Base-by-base conservation (phyloP, 805 yeast genomes). In the Cyberlindnera lachancei region DNA sequence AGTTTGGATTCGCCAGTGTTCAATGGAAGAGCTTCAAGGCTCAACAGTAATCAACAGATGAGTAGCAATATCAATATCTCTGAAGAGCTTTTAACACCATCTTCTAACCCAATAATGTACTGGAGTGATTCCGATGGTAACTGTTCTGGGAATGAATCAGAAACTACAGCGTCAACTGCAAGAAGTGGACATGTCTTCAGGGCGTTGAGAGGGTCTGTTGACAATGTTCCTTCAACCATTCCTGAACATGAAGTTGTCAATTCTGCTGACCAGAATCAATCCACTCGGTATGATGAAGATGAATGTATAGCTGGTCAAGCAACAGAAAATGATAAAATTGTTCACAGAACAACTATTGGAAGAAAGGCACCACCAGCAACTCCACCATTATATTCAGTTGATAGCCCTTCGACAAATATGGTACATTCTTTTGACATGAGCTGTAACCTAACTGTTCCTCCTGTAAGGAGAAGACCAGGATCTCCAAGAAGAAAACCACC, bases 401-500 rank as follows among this genome's bases (percentile, higher is more conserved):
- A 25, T 2, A 16, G 28, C 7, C n/a, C n/a, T n/a, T n/a, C n/a
- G n/a, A n/a, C n/a, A n/a, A n/a, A n/a, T n/a, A n/a, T n/a, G n/a
- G n/a, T n/a, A n/a, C n/a, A n/a, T n/a, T n/a, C n/a, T n/a, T n/a
- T n/a, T n/a, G n/a, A n/a, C n/a, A n/a, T n/a, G n/a, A n/a, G n/a
- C n/a, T n/a, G n/a, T n/a, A n/a, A n/a, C n/a, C n/a, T n/a, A n/a
- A n/a, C n/a, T n/a, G n/a, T n/a, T n/a, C n/a, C n/a, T n/a, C n/a
- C n/a, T n/a, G n/a, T n/a, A 27, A 16, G 19, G 10, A 23, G 37
- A 23, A 38, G 46, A 14, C 22, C 38, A 3, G 21, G 34, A n/a
- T 47, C 56, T 3, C 53, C 55, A 10, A 37, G 40, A 16, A 29
- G 53, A 6, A 46, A 45, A 23, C 51, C 52, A 13, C 52, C 53